These are phyloP conservation scores for Sugiyamaella smithiae DNA, from an alignment of 805 yeast genomes.

Conservation along the genomic window DNA sequence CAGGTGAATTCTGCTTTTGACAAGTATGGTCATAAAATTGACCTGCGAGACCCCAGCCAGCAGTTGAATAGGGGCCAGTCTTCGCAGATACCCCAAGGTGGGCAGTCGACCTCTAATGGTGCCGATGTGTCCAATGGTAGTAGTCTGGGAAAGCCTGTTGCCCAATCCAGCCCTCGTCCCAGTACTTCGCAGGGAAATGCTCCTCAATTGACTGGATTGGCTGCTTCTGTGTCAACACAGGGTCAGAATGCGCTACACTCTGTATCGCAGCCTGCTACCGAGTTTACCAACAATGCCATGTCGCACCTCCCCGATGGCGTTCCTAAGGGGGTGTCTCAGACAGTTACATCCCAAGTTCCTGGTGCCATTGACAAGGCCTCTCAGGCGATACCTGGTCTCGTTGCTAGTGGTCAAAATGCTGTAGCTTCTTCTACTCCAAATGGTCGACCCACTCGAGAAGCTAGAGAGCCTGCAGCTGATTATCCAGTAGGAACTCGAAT, in stretches of 20 bases:
- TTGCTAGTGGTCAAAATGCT: neutral
- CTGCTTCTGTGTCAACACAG: neutral
- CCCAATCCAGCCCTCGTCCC: neutral
- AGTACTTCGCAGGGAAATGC: neutral
- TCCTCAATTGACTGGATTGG: neutral
- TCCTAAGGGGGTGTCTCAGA: neutral
- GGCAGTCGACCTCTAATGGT: neutral
- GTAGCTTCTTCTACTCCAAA: constrained; percentile 1
- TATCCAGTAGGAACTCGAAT: neutral
- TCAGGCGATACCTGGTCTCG: neutral
- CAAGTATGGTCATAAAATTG: constrained; percentile 6
- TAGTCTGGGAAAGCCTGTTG: neutral
- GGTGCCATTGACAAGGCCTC: neutral
- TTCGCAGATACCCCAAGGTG: neutral
- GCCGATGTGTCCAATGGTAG: neutral
- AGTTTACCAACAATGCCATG: neutral
- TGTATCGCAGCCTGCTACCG: neutral
- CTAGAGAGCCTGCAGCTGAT: constrained; percentile 2
- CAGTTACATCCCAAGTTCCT: neutral
- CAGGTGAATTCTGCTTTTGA: neutral
- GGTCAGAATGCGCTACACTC: neutral
- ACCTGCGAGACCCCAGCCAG: neutral
- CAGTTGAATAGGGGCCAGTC: neutral
- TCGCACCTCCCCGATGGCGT: neutral
- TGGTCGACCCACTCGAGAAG: neutral